Conservation (phyloP, 768 basidiomycete species). For the Phanerochaete sordida region DNA sequence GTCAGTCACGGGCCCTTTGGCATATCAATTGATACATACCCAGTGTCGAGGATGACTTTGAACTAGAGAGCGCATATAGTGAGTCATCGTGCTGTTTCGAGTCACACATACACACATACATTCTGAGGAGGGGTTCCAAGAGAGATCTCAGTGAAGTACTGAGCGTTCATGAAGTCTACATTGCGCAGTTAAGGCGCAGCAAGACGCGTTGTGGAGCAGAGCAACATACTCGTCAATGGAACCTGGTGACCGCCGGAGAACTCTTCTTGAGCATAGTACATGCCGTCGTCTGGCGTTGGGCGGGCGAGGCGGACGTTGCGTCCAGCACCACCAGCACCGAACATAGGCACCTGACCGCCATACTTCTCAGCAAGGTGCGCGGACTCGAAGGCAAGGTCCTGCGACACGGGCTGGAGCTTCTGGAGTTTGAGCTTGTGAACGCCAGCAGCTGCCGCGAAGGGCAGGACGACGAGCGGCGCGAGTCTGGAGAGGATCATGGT, state of each 20-base stretch:
- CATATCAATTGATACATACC: constrained; percentile 37
- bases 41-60: constrained; percentile 95
- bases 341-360: constrained; percentile 63
- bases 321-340: constrained; percentile 73
- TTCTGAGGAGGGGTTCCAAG: constrained; percentile 82
- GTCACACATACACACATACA: constrained; percentile 36
- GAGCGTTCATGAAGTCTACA: constrained; percentile 95
- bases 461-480: constrained; percentile 39
- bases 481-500: constrained; percentile 39
- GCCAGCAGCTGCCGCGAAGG: constrained; percentile 46
- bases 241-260: constrained; percentile 78
- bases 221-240: constrained; percentile 77
- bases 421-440: constrained; percentile 87
- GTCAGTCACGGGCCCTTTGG: background rate
- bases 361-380: constrained; percentile 96
- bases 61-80: constrained; percentile 42
- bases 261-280: constrained; percentile 81
- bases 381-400: constrained; percentile 65
- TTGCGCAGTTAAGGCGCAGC: constrained; percentile 12
- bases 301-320: constrained; percentile 49
- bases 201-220: background rate
- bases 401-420: constrained; percentile 66
- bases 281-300: constrained; percentile 45
- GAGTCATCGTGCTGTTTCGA: background rate
- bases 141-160: constrained; percentile 88